phyloP scores from a whole-genome alignment of 192 early-diverging fungal genomes.

The Entomortierella parvispora region DNA sequence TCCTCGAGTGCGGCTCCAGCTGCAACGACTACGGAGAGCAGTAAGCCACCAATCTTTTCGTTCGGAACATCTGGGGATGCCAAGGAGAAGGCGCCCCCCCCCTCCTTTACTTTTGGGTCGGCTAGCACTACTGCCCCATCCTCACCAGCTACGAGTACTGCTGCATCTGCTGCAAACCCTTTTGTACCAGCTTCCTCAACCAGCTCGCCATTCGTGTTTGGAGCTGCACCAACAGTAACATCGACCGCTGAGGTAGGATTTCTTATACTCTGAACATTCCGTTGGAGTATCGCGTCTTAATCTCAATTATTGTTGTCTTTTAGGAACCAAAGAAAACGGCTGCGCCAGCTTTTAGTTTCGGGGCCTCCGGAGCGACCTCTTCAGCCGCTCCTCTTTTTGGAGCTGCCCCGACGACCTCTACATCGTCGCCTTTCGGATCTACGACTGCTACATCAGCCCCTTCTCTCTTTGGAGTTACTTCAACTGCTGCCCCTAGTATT shows the following conservation, averaged over 20 bases:
- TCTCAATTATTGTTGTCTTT: background rate
- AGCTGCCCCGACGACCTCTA: background rate
- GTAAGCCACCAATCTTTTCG: constrained; percentile 10
- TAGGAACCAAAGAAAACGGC: background rate
- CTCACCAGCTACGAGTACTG: background rate
- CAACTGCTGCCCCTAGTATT: background rate
- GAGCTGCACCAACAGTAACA: background rate
- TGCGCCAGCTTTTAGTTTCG: background rate
- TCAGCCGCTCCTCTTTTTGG: constrained; percentile 13
- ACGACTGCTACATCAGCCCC: constrained; percentile 3
- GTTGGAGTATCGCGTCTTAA: background rate
- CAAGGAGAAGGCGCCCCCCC: background rate
- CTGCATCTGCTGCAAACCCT: background rate
- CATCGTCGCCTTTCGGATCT: constrained; percentile 1
- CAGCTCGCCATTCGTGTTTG: background rate
- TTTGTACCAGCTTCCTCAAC: constrained; percentile 6
- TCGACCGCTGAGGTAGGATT: background rate
- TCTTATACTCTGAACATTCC: background rate
- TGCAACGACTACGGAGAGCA: background rate
- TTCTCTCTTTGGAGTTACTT: constrained; percentile 8
- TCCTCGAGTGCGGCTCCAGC: background rate
- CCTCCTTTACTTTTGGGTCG: constrained; percentile 15
- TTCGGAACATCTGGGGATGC: constrained; percentile 1
- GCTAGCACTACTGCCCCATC: background rate
- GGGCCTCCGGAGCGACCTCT: background rate